Conservation (phyloP, 148 eudicot species). For the Vaccinium vitisidaea region DNA sequence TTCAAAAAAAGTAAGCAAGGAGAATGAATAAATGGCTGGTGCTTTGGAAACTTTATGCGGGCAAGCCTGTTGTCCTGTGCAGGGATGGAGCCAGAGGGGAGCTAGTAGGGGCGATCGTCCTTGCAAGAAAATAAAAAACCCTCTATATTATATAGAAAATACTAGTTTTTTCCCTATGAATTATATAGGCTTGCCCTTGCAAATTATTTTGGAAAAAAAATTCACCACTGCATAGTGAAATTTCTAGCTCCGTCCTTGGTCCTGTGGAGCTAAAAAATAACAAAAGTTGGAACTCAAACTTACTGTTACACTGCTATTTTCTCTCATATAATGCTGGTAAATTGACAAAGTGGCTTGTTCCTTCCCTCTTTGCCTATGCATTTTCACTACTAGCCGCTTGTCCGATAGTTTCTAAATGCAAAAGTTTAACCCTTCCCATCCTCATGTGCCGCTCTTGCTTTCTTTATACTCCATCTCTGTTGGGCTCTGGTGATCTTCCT, state of each 20-base stretch:
- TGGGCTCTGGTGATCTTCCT: constrained; percentile 65
- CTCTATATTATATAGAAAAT: too few relatives aligned
- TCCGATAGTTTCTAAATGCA: constrained; percentile 62
- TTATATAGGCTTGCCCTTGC: too few relatives aligned
- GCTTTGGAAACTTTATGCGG: constrained; percentile 84
- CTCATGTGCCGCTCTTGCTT: constrained; percentile 41
- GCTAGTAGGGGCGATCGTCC: too few relatives aligned
- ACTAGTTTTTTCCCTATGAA: too few relatives aligned
- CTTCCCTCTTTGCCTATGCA: constrained; percentile 62
- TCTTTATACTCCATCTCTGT: constrained; percentile 55
- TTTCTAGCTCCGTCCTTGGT: too few relatives aligned
- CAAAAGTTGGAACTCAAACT: constrained; percentile 66
- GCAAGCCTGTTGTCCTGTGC: constrained; percentile 35
- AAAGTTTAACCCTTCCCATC: constrained; percentile 71
- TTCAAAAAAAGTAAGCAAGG: too few relatives aligned
- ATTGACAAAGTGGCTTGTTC: constrained; percentile 57
- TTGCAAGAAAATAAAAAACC: too few relatives aligned
- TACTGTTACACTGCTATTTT: constrained; percentile 59
- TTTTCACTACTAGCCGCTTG: constrained; percentile 52
- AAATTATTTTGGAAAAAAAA: too few relatives aligned
- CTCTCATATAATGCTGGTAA: constrained; percentile 68
- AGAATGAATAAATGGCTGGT: constrained; percentile 37
- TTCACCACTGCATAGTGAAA: too few relatives aligned
- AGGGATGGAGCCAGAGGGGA: too few relatives aligned
- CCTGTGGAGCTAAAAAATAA: constrained; percentile 74